Conservation (phyloP, 1,284 basidiomycete genomes). For the Malassezia arunalokei region DNA sequence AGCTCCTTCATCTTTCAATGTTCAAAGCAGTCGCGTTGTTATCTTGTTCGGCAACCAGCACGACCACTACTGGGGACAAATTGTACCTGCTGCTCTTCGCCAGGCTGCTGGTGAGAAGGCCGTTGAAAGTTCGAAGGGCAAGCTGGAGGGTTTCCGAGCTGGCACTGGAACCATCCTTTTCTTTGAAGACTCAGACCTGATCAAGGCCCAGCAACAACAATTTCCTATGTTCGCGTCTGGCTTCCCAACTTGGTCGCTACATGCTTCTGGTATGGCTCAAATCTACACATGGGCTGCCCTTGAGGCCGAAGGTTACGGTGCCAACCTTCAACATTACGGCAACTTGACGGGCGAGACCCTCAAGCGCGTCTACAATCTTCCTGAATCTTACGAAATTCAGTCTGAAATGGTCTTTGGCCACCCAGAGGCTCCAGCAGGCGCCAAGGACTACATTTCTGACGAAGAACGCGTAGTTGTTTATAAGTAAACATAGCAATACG, state of each 20-base stretch:
- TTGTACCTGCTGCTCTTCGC: slow-evolving; percentile 37
- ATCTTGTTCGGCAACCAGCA: slow-evolving; percentile 48
- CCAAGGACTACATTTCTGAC: slow-evolving; percentile 47
- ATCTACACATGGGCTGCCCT: slow-evolving; percentile 50
- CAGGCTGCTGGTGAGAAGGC: slow-evolving; percentile 24
- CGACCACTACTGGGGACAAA: slow-evolving; percentile 48
- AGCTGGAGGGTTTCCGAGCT: slow-evolving; percentile 45
- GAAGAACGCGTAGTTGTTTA: slow-evolving; percentile 47
- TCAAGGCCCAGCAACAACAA: slow-evolving; percentile 42
- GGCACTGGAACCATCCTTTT: slow-evolving; percentile 50
- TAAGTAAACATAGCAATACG: not conserved
- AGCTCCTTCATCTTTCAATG: slow-evolving; percentile 49
- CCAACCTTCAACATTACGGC: slow-evolving; percentile 47
- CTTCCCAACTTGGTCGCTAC: slow-evolving; percentile 43
- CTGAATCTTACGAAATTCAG: slow-evolving; percentile 46
- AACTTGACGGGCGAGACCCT: slow-evolving; percentile 31
- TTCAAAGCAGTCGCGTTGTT: slow-evolving; percentile 49
- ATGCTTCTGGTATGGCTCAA: slow-evolving; percentile 46
- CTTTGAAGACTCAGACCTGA: slow-evolving; percentile 34
- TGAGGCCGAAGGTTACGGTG: slow-evolving; percentile 49
- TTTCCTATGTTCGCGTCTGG: slow-evolving; percentile 47
- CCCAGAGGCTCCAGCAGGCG: slow-evolving; percentile 37
- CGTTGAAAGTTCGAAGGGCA: slow-evolving; percentile 18
- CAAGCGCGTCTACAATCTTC: slow-evolving; percentile 43
- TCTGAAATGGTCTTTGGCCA: slow-evolving; percentile 50